These are phyloP conservation scores for Pichia scutulata DNA, from an alignment of 805 yeast species.

Conservation along the genomic window DNA sequence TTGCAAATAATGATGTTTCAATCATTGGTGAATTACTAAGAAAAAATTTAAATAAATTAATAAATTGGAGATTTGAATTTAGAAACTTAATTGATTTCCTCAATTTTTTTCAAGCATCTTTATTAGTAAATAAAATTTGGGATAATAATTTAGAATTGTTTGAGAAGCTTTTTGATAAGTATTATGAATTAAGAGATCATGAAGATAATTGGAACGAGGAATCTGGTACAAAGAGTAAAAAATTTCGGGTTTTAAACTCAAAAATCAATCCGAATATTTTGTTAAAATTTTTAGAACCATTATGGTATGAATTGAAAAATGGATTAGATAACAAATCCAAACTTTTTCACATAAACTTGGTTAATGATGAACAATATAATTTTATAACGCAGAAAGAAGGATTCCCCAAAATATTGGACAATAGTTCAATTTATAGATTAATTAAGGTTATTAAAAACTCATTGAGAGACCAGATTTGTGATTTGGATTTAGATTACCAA, in stretches of 20 bases:
- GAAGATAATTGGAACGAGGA: background rate
- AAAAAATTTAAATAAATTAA: constrained; percentile 20
- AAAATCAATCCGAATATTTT: background rate
- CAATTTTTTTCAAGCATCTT: constrained; percentile 21
- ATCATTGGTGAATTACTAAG: constrained; percentile 18
- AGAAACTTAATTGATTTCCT: constrained; percentile 23
- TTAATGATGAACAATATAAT: constrained; percentile 20
- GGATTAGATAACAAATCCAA: constrained; percentile 9
- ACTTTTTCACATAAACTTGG: constrained; percentile 16
- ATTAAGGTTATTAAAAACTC: constrained; percentile 14
- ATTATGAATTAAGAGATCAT: constrained; percentile 10
- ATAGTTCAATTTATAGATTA: constrained; percentile 6
- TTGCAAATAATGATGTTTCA: constrained; percentile 16
- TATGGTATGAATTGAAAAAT: constrained; percentile 15
- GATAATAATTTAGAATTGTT: constrained; percentile 24
- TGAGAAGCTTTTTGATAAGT: constrained; percentile 19
- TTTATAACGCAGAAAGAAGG: constrained; percentile 12
- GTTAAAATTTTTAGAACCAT: constrained; percentile 18
- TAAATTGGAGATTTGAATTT: constrained; percentile 25
- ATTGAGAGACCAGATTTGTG: constrained; percentile 15
- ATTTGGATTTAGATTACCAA: constrained; percentile 20
- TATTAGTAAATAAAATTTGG: constrained; percentile 23
- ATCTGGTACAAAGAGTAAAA: background rate
- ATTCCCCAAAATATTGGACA: constrained; percentile 4
- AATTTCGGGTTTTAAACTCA: background rate